Evolutionary conservation across 805 yeast species (phyloP).

Genomic region (Pichia nanzhaoensis): DNA sequence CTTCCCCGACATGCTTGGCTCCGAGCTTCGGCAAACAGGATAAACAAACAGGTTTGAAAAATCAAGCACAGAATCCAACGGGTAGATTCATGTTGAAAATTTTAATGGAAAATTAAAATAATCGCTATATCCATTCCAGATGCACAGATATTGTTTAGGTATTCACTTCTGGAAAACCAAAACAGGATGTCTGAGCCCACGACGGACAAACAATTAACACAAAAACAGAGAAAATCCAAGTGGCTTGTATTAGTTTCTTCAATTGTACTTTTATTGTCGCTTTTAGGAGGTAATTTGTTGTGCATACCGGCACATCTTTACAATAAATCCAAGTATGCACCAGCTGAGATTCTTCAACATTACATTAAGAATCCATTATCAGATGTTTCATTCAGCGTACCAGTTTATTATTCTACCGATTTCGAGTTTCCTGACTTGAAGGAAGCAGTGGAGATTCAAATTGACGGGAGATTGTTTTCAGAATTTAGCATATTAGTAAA

Average conservation of each 20-base stretch:
- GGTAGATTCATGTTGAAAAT: no score
- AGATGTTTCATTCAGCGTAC: constrained; percentile 39
- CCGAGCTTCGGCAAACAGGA: no score
- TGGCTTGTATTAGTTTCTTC: background rate
- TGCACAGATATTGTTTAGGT: no score
- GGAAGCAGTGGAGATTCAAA: constrained; percentile 44
- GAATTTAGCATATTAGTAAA: constrained; percentile 15
- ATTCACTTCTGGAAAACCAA: no score
- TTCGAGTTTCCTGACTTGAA: constrained; percentile 62
- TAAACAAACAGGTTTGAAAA: no score
- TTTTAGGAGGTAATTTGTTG: background rate
- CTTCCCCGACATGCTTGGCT: constrained; percentile 27
- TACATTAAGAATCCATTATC: constrained; percentile 32
- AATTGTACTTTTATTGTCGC: background rate
- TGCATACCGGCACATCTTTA: background rate
- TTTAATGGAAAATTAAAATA: no score
- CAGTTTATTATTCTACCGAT: constrained; percentile 35
- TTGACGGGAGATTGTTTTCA: constrained; percentile 35
- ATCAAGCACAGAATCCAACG: no score
- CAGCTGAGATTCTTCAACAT: constrained; percentile 13
- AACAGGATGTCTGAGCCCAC: background rate
- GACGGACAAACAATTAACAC: background rate
- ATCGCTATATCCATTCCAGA: no score
- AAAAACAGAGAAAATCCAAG: background rate
- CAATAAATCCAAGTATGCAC: constrained; percentile 8